Base-by-base conservation (phyloP, 2,329 filamentous ascomycete genomes). In the Hypomyces rosellus region DNA sequence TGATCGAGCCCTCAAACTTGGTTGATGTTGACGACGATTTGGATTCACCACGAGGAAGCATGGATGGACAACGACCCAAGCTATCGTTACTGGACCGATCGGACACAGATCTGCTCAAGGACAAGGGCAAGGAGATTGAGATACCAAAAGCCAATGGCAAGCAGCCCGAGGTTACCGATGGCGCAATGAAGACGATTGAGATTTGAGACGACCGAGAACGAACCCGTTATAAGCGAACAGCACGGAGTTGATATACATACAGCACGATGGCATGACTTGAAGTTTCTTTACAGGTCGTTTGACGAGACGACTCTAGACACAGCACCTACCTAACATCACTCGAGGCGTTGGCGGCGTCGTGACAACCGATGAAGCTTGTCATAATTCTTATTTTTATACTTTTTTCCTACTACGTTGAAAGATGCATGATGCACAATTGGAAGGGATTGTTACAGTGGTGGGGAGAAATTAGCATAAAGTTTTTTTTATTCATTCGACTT, bases 161-260 rank as follows among this genome's bases (percentile, higher is more conserved):
- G 61, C 65, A 71, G 51, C 61, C 66, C 7, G 68, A 69, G 49
- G 66, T 70, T 37, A 57, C 67, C 11, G 77, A 79, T 49, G 77
- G 74, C 52, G 68, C 71, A 33, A 80, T 82, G 78, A 82, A 80
- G 70, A 79, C 77, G 54, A 82, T 82, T 65, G 78, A 81, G 65
- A 82, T 82, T 59, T 82, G 53, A 64, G 41, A 20, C 41, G 22
- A 22, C 15, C 15, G 36, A 25, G 45, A 39, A 42, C 22, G 34
- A 45, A 20, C 44, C 33, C 25, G 13, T 20, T 37, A 41, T 36
- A 34, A 30, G 16, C 38, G 18, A 34, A 12, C 11, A n/a, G 30
- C 34, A 30, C 39, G 22, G 43, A 52, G 42, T 45, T 45, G 48
- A 54, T 37, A 49, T 38, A 37, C 45, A 54, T 25, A 55, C 49